phyloP scores from a whole-genome alignment of 2,329 filamentous ascomycete genomes.

The Westerdykella sp. region DNA sequence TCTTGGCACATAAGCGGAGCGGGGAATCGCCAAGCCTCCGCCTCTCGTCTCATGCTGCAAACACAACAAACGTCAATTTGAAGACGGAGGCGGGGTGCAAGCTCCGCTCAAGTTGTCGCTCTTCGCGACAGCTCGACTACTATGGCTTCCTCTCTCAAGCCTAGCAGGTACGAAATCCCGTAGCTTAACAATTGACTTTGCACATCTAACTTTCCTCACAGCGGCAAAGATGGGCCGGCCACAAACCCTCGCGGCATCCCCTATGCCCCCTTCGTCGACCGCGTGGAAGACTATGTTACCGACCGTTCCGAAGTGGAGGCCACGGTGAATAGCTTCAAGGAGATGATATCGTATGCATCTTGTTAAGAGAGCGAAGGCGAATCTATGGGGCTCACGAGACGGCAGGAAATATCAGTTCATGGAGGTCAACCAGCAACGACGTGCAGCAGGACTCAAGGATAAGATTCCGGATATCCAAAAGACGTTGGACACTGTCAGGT shows the following conservation, averaged over 20 bases:
- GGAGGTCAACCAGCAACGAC: conserved; percentile 85
- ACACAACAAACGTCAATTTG: conserved; percentile 16
- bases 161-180: conserved; percentile 15
- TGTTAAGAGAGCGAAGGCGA: not conserved
- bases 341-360: conserved; percentile 74
- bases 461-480: conserved; percentile 98
- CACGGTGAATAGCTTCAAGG: conserved; percentile 77
- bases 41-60: conserved; percentile 9
- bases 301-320: conserved; percentile 72
- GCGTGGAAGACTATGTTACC: conserved; percentile 80
- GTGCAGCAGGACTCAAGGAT: conserved; percentile 74
- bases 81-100: conserved; percentile 1
- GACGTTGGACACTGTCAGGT: conserved; percentile 84
- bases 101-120: conserved; percentile 1
- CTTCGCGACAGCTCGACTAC: conserved; percentile 7
- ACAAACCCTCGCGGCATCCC: conserved; percentile 81
- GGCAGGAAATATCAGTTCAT: conserved; percentile 97
- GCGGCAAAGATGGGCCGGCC: conserved; percentile 40
- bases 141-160: conserved; percentile 26
- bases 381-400: not conserved
- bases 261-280: conserved; percentile 77
- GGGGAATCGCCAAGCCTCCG: not conserved
- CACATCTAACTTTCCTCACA: conserved; percentile 9
- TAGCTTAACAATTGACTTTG: not conserved
- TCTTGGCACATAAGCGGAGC: not conserved